Base-by-base conservation (phyloP, 2,329 filamentous ascomycete genomes). In the Aspergillus melleus region DNA sequence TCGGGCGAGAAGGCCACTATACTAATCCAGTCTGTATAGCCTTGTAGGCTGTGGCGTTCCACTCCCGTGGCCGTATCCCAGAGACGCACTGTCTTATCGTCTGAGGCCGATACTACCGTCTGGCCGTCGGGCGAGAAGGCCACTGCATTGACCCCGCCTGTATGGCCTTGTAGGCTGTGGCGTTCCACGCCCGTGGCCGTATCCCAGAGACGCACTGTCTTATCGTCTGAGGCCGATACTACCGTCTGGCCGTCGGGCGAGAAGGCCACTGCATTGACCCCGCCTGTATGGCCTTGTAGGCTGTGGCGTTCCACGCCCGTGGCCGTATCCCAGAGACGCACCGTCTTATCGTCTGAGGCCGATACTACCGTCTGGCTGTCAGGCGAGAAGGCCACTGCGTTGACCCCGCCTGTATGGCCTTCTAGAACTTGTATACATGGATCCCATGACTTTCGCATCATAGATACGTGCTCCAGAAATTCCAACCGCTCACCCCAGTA, bases 371-470 rank as follows among this genome's bases (percentile, higher is more conserved):
- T 49, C 46, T 49, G 46, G 46, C 46, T 19, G 46, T 49, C n/a
- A 2, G 46, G 46, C n/a, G n/a, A 49, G 46, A 49, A 49, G 46
- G n/a, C 46, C 9, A 20, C 46, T 49, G 46, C 46, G 2, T 24
- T 49, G 46, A 49, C 46, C 19, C 5, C 2, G 46, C 1, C 16
- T 2, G 44, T 47, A 47, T 47, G 44, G 44, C 44, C 44, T 2
- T 57, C 47, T 6, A 57, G 46, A 4, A 42, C 46, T 44, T 57
- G 54, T 22, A 42, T 42, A 50, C 46, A 57, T 57, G 47, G 47
- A 19, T 52, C 47, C 54, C 54, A 51, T 6, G 29, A 39, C 47
- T 57, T 42, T 22, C 24, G 54, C 26, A 57, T 57, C n/a, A 39
- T 36, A 50, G 20, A 52, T 52, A 19, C 32, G 20, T 29, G 46